Conservation (phyloP, 2,329 filamentous ascomycete species). For the Seiridium cupressi region DNA sequence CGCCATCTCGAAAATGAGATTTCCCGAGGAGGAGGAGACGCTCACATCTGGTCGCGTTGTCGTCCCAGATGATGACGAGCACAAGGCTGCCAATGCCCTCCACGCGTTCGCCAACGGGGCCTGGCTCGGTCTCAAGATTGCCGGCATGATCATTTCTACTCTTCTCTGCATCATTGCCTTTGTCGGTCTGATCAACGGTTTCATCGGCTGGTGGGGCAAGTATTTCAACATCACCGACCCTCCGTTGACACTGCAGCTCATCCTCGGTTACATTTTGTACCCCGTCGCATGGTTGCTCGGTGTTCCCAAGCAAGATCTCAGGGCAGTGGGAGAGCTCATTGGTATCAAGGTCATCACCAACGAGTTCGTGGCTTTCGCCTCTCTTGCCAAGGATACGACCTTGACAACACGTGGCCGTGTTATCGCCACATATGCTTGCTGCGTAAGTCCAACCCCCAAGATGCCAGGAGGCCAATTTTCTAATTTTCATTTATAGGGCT, state of each 20-base stretch:
- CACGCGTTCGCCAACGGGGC: constrained; percentile 74
- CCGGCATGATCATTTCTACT: constrained; percentile 70
- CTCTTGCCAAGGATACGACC: constrained; percentile 29
- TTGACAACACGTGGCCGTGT: constrained; percentile 71
- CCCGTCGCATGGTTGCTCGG: constrained; percentile 71
- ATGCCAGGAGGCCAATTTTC: not conserved
- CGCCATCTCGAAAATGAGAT: constrained; percentile 85
- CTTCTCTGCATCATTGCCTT: constrained; percentile 73
- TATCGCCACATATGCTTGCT: constrained; percentile 84
- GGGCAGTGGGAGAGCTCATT: constrained; percentile 75
- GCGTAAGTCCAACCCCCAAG: constrained; percentile 39
- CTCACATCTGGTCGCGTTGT: constrained; percentile 79
- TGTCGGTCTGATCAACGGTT: constrained; percentile 63
- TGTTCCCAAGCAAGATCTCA: constrained; percentile 63
- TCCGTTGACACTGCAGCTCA: constrained; percentile 65
- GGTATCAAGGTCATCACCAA: constrained; percentile 85
- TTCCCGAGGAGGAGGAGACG: constrained; percentile 83
- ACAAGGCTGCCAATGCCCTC: constrained; percentile 74
- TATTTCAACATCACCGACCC: constrained; percentile 67
- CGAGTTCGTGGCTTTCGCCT: constrained; percentile 58
- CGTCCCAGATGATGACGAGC: constrained; percentile 75
- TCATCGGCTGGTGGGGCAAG: constrained; percentile 71
- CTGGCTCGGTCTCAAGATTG: constrained; percentile 74
- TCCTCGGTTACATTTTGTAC: constrained; percentile 71
- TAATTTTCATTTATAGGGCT: constrained; percentile 41